phyloP scores from a whole-genome alignment of 768 basidiomycete species.

The Termitomyces sp. region DNA sequence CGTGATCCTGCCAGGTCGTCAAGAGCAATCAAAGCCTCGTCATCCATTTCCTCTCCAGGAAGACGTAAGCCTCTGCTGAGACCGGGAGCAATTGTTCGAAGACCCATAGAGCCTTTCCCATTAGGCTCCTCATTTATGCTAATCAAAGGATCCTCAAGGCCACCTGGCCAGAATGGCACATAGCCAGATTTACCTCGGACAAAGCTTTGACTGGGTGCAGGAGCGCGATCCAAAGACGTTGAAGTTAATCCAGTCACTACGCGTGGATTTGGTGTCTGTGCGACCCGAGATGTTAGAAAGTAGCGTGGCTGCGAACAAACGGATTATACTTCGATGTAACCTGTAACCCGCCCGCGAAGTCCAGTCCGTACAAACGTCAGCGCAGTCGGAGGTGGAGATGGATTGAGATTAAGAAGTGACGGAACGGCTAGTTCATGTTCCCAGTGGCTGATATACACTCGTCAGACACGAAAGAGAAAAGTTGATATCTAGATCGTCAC shows the following conservation, averaged over 20 bases:
- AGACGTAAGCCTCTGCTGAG: constrained; percentile 75
- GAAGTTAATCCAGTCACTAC: constrained; percentile 73
- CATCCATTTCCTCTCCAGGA: constrained; percentile 41
- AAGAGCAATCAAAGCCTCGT: constrained; percentile 34
- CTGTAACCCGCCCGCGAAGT: constrained; percentile 72
- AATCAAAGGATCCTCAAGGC: constrained; percentile 61
- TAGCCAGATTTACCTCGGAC: constrained; percentile 92
- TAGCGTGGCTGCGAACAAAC: background rate
- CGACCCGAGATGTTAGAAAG: background rate
- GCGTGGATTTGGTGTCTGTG: constrained; percentile 49
- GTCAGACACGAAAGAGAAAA: constrained; percentile 9
- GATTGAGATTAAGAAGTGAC: constrained; percentile 55
- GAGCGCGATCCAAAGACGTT: constrained; percentile 80
- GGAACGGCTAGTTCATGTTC: constrained; percentile 54
- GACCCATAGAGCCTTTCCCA: constrained; percentile 32
- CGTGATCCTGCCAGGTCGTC: constrained; percentile 14
- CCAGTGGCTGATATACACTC: constrained; percentile 55
- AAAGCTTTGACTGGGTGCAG: constrained; percentile 73
- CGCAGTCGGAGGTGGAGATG: constrained; percentile 70
- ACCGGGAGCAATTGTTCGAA: constrained; percentile 78
- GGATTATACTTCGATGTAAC: constrained; percentile 71
- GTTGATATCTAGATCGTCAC: constrained; percentile 38
- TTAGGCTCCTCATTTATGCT: constrained; percentile 25
- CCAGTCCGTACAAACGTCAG: constrained; percentile 73
- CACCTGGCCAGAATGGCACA: constrained; percentile 93